phyloP scores from a whole-genome alignment of 192 early-diverging fungal species.

The Backusella macrospora region DNA sequence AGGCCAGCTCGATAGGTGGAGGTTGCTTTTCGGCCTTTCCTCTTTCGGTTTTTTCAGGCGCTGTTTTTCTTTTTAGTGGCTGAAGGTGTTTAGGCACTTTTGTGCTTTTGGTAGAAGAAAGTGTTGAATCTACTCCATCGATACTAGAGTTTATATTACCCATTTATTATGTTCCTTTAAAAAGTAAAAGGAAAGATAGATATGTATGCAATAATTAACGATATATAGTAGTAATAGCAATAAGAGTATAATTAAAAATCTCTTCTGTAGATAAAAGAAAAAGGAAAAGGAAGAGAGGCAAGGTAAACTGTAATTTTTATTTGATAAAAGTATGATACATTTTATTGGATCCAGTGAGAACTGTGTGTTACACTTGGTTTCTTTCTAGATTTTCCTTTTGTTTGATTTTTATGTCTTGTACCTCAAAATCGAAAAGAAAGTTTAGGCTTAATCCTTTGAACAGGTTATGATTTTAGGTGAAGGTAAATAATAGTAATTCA shows the following conservation, averaged over 20 bases:
- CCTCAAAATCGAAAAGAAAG: neutral
- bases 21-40: conserved; percentile 2
- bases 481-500: no score
- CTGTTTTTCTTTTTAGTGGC: conserved; percentile 15
- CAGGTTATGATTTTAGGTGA: no score
- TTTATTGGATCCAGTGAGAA: neutral
- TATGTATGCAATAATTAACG: neutral
- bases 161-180: neutral
- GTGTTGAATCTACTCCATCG: neutral
- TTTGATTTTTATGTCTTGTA: neutral
- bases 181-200: neutral
- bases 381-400: neutral
- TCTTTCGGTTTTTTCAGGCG: neutral
- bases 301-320: neutral
- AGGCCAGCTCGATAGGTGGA: neutral
- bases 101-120: conserved; percentile 1
- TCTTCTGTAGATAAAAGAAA: neutral
- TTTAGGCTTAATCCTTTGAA: neutral
- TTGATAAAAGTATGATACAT: neutral
- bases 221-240: neutral
- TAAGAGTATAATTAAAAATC: neutral
- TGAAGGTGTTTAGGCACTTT: conserved; percentile 18
- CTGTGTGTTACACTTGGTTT: neutral
- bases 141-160: neutral
- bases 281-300: neutral